A percentile compares a stretch with the other conserved stretches of the same genome.
Evolutionary conservation across 2,329 filamentous ascomycete genomes (phyloP).

Genomic region (Zarea fungicola): DNA sequence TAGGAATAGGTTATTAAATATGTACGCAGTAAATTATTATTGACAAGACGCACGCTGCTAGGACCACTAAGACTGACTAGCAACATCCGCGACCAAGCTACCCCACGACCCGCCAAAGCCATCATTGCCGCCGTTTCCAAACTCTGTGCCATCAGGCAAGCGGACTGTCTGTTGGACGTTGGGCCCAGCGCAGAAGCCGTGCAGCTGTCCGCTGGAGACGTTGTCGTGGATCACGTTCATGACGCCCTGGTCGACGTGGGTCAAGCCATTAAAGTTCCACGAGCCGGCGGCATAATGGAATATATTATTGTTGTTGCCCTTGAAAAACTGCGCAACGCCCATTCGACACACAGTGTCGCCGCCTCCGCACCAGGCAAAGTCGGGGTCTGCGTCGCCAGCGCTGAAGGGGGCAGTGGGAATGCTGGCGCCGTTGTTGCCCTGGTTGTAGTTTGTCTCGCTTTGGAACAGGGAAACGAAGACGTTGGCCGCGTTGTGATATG

Average conservation of each 20-base stretch:
- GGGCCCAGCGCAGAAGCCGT: slow-evolving; percentile 16
- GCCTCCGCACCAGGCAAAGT: slow-evolving; percentile 33
- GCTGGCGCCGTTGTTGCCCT: slow-evolving; percentile 28
- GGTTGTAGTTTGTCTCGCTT: slow-evolving; percentile 44
- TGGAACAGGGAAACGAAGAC: slow-evolving; percentile 47
- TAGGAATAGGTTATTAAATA: too few species aligned
- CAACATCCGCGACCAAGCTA: slow-evolving; percentile 16
- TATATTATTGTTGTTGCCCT: slow-evolving; percentile 33
- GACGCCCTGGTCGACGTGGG: slow-evolving; percentile 14
- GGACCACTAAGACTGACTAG: slow-evolving; percentile 17
- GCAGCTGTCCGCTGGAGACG: slow-evolving; percentile 13
- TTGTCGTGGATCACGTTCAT: slow-evolving; percentile 18
- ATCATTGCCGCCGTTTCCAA: slow-evolving; percentile 16
- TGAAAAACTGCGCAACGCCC: slow-evolving; percentile 36
- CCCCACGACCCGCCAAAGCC: slow-evolving; percentile 18
- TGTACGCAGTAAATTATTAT: too few species aligned
- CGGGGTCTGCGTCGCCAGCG: slow-evolving; percentile 35
- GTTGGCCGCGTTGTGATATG: slow-evolving; percentile 43
- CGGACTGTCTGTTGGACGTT: slow-evolving; percentile 14
- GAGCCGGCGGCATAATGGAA: slow-evolving; percentile 36
- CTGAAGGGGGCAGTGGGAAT: slow-evolving; percentile 27
- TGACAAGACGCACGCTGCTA: too few species aligned
- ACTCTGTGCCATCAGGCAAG: slow-evolving; percentile 14
- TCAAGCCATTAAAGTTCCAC: slow-evolving; percentile 31
- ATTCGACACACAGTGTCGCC: slow-evolving; percentile 35